Evolutionary conservation across 2,329 filamentous ascomycete genomes (phyloP), one percentile per base, ranked within the genome.

Genomic region (Ophiosphaerella herpotricha): DNA sequence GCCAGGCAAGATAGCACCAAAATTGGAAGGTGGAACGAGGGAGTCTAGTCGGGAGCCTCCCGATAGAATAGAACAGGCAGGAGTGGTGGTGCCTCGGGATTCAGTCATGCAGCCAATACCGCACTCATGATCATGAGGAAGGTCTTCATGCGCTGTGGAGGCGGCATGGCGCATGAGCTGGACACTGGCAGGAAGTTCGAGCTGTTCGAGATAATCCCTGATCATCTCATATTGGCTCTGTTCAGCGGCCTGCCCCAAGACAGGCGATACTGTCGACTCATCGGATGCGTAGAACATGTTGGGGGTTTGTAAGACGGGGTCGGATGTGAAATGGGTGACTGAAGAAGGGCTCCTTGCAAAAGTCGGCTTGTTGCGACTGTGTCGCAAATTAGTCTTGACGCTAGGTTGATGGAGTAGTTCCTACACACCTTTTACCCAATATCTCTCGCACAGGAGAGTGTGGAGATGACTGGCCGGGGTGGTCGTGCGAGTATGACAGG

Each of bases 1-100:
- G 7, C 87, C 86, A 6, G 85, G 82, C 16, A 87, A 76, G 16
- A 96, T 87, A 24, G 85, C 76, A 14, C 88, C 90, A 72, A 93
- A 96, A 68, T 96, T 96, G 57, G 76, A 64, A 1, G 89, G 89
- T n/a, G 76, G 76, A 13, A 74, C 57, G 5, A 73, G 57, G 31
- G 71, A 66, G 36, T 63, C 61, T 16, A 78, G 63, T n/a, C 76
- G 72, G 12, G 64, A 55, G n/a, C 47, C 47, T 32, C 48, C 55
- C 33, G 60, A 65, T 13, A 50, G 57, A 26, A 65, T 46, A 23
- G 62, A 65, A 8, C 49, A 43, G 7, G 58, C 41, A 14, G 58
- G 58, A 11, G 58, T 61, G 31, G 43, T 18, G 13, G 58, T 57
- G 33, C 58, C 58, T 7, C 50, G 46, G 11, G 58, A 59, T 16